phyloP scores from a whole-genome alignment of 2,329 filamentous ascomycete genomes.

The Didymella segeticola region DNA sequence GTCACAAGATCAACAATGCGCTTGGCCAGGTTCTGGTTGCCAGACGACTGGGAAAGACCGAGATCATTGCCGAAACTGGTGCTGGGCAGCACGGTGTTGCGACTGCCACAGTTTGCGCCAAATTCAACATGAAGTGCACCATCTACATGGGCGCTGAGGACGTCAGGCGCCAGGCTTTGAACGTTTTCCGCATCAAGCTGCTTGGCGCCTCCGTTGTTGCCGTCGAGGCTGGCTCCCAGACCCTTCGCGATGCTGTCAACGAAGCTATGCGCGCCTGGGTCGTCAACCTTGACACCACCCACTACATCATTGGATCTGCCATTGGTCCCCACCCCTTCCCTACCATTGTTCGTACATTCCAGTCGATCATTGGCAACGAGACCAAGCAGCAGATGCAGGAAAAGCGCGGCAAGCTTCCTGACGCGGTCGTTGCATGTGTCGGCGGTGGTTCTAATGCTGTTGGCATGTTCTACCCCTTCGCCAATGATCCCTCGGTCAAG shows the following conservation, averaged over 20 bases:
- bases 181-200: constrained; percentile 98
- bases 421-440: constrained; percentile 95
- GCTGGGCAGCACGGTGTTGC: constrained; percentile 98
- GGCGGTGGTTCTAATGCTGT: constrained; percentile 94
- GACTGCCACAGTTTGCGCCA: constrained; percentile 95
- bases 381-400: constrained; percentile 90
- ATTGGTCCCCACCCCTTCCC: constrained; percentile 98
- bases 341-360: constrained; percentile 96
- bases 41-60: constrained; percentile 85
- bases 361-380: constrained; percentile 93
- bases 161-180: constrained; percentile 91
- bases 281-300: constrained; percentile 86
- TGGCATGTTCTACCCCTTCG: constrained; percentile 98
- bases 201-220: constrained; percentile 91
- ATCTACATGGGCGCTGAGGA: constrained; percentile 99
- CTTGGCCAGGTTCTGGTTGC: constrained; percentile 91
- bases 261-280: constrained; percentile 96
- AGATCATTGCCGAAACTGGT: constrained; percentile 97
- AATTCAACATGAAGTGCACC: constrained; percentile 97
- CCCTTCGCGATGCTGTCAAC: constrained; percentile 75
- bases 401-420: constrained; percentile 85
- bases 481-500: constrained; percentile 82
- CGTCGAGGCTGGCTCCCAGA: constrained; percentile 85
- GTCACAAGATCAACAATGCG: constrained; percentile 99
- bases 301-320: constrained; percentile 97